Conservation (phyloP, 108 stramenopile species). For the Cyclostephanos tholiformis region DNA sequence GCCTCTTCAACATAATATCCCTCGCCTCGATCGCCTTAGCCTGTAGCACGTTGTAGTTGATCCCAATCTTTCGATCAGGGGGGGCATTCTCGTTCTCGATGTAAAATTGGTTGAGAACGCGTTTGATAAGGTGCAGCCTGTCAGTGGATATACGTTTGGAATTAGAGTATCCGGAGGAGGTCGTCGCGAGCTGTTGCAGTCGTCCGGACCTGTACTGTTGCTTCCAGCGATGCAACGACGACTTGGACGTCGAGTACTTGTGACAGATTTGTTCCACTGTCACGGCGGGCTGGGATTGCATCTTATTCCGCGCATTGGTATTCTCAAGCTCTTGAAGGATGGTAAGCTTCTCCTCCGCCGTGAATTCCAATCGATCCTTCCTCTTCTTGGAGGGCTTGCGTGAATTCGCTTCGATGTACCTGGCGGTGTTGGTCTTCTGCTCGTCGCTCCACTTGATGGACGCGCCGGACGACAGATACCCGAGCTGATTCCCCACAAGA, state of each 20-base stretch:
- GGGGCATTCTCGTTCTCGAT: constrained; percentile 5
- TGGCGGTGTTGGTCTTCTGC: constrained; percentile 14
- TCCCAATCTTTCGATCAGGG: background rate
- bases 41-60: constrained; percentile 23
- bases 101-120: constrained; percentile 20
- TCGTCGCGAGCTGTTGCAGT: constrained; percentile 16
- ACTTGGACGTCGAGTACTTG: constrained; percentile 34
- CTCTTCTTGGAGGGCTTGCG: constrained; percentile 3
- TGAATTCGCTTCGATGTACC: constrained; percentile 8
- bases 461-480: constrained; percentile 9
- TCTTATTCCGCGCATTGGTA: constrained; percentile 9
- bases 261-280: constrained; percentile 36
- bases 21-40: constrained; percentile 19
- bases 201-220: constrained; percentile 23
- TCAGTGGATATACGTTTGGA: constrained; percentile 36
- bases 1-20: constrained; percentile 25
- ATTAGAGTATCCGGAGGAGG: constrained; percentile 1
- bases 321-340: constrained; percentile 29
- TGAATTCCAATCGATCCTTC: constrained; percentile 39
- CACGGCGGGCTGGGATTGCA: background rate
- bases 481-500: constrained; percentile 21
- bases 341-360: constrained; percentile 26
- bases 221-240: constrained; percentile 39
- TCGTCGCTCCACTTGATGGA: constrained; percentile 18
- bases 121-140: constrained; percentile 21